Conservation (phyloP, 108 stramenopile species). For the Aurantiochytrium sp. region DNA sequence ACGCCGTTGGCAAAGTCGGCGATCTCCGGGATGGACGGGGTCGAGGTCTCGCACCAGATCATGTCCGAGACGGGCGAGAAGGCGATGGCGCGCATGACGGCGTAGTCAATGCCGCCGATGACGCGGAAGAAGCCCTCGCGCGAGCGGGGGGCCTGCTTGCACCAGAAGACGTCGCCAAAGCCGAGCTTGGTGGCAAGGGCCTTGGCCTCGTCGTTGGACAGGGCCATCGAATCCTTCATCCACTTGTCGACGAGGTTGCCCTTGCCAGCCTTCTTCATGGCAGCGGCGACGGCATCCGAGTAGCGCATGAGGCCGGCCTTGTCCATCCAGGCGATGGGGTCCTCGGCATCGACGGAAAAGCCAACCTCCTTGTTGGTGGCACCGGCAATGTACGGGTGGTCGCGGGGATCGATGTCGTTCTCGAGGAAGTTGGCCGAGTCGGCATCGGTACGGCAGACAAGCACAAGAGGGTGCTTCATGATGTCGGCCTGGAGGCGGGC, state of each 20-base stretch:
- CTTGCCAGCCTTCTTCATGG: slow-evolving; percentile 21
- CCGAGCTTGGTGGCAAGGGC: slow-evolving; percentile 48
- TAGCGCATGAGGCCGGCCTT: slow-evolving; percentile 43
- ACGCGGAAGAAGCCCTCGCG: slow-evolving; percentile 88
- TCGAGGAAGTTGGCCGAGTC: slow-evolving; percentile 91
- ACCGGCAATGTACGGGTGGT: slow-evolving; percentile 90
- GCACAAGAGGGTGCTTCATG: slow-evolving; percentile 67
- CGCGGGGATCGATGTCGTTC: slow-evolving; percentile 83
- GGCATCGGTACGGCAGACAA: slow-evolving; percentile 87
- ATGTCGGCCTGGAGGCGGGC: slow-evolving; percentile 82
- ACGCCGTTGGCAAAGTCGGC: slow-evolving; percentile 32
- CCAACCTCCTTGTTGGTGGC: slow-evolving; percentile 32
- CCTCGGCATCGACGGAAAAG: background rate
- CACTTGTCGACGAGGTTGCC: slow-evolving; percentile 19
- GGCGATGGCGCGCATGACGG: slow-evolving; percentile 77
- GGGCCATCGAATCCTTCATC: slow-evolving; percentile 10
- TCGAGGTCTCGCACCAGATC: slow-evolving; percentile 86
- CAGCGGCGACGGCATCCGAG: slow-evolving; percentile 30
- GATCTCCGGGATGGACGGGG: slow-evolving; percentile 31
- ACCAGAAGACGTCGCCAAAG: slow-evolving; percentile 61
- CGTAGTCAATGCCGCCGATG: slow-evolving; percentile 78
- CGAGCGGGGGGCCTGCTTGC: slow-evolving; percentile 83
- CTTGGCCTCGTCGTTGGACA: slow-evolving; percentile 42
- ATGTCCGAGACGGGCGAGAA: slow-evolving; percentile 79
- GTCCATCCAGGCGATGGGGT: slow-evolving; percentile 64